Conservation (phyloP, 176 grass and related monocot genomes). For the Musa itinerans region DNA sequence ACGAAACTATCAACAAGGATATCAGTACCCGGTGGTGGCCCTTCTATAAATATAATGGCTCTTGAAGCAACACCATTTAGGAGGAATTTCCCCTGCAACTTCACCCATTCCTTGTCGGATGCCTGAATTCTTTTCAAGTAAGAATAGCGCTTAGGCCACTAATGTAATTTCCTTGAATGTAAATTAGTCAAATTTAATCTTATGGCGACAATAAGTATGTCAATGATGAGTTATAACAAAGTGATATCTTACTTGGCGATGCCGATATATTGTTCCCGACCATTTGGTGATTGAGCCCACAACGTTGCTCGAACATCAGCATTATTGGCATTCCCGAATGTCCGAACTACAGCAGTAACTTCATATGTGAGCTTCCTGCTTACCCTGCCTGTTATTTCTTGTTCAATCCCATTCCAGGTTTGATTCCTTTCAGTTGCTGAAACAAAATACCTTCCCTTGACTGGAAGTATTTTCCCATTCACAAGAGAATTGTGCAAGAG, state of each 20-base stretch:
- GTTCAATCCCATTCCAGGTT: slow-evolving; percentile 87
- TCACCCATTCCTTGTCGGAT: slow-evolving; percentile 80
- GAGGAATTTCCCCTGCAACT: slow-evolving; percentile 81
- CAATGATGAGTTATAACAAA: slow-evolving; percentile 6
- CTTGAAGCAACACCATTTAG: slow-evolving; percentile 65
- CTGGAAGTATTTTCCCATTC: slow-evolving; percentile 47
- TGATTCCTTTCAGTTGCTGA: slow-evolving; percentile 58
- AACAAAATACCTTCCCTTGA: slow-evolving; percentile 70
- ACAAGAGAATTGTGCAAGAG: slow-evolving; percentile 49
- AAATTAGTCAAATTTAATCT: slow-evolving; percentile 12
- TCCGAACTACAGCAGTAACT: slow-evolving; percentile 56
- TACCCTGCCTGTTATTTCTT: slow-evolving; percentile 77
- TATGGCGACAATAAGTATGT: background rate
- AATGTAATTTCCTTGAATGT: background rate
- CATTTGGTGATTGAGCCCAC: slow-evolving; percentile 76
- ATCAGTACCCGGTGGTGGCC: slow-evolving; percentile 77
- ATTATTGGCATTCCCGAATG: slow-evolving; percentile 50
- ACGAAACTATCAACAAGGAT: slow-evolving; percentile 80
- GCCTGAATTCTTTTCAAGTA: slow-evolving; percentile 45
- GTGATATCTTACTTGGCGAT: slow-evolving; percentile 69
- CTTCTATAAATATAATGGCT: slow-evolving; percentile 78
- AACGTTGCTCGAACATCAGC: slow-evolving; percentile 61
- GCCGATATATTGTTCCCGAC: slow-evolving; percentile 65
- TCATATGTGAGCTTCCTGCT: slow-evolving; percentile 63
- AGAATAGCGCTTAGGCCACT: background rate